Evolutionary conservation across 768 basidiomycete genomes (phyloP).

Genomic region (Phaffia australis): DNA sequence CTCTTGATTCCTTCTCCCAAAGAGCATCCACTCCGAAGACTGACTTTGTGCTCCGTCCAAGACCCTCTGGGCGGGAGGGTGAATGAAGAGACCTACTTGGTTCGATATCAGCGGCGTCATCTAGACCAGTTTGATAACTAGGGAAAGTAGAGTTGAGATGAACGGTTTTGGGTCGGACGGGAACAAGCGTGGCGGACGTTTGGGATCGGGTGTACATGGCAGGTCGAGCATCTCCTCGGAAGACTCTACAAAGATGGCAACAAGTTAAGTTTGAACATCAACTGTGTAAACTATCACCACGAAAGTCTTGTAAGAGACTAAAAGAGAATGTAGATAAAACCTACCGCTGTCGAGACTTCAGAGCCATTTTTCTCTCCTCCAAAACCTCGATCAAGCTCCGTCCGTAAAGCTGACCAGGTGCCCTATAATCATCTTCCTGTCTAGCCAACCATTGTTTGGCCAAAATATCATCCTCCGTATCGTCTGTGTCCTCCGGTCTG

Average conservation of each 20-base stretch:
- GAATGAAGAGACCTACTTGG: no score
- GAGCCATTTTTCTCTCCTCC: constrained; percentile 20
- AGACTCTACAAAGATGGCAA: not conserved
- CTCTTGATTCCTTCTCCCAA: constrained; percentile 21
- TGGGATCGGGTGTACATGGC: constrained; percentile 24
- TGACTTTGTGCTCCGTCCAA: constrained; percentile 7
- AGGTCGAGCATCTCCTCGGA: constrained; percentile 23
- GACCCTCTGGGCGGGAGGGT: not conserved
- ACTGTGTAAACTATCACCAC: not conserved
- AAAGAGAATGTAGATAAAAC: not conserved
- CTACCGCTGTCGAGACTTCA: constrained; percentile 20
- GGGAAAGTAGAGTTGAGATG: constrained; percentile 22
- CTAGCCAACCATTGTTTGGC: not conserved
- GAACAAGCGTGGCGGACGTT: not conserved
- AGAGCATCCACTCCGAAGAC: constrained; percentile 23
- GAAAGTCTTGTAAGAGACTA: not conserved
- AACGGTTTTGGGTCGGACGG: constrained; percentile 8
- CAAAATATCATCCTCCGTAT: constrained; percentile 13
- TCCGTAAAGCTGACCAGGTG: constrained; percentile 22
- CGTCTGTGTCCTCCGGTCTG: constrained; percentile 17
- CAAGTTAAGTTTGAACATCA: not conserved
- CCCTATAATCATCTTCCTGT: constrained; percentile 21
- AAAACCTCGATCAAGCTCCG: constrained; percentile 26
- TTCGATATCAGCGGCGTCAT: no score
- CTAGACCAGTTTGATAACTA: not conserved